Evolutionary conservation across 2,329 filamentous ascomycete species (phyloP).

Genomic region (Aureobasidium leucospermi): DNA sequence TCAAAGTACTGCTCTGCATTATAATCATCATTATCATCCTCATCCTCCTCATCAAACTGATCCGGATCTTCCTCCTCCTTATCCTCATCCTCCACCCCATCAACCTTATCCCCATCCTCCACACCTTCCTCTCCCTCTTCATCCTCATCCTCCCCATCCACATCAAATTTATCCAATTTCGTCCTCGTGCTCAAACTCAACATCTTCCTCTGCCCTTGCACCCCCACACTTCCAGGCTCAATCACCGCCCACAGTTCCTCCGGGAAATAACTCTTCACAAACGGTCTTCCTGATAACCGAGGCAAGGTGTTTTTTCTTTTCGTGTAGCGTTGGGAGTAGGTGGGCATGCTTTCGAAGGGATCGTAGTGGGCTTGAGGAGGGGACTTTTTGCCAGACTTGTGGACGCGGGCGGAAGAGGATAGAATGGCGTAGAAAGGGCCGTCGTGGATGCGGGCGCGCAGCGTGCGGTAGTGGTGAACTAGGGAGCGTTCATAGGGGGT

Average conservation of each 20-base stretch:
- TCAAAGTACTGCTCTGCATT: constrained; percentile 60
- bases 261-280: constrained; percentile 52
- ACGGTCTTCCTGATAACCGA: constrained; percentile 46
- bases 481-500: constrained; percentile 38
- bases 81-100: constrained; percentile 46
- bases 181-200: constrained; percentile 7
- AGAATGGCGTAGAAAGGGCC: constrained; percentile 54
- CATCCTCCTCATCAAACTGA: constrained; percentile 49
- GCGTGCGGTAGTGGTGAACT: constrained; percentile 43
- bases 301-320: constrained; percentile 50
- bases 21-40: constrained; percentile 53
- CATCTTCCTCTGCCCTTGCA: constrained; percentile 21
- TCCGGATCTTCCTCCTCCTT: constrained; percentile 55
- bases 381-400: constrained; percentile 22
- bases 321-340: constrained; percentile 49
- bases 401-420: constrained; percentile 39
- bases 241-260: constrained; percentile 50
- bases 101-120: constrained; percentile 35
- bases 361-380: constrained; percentile 43
- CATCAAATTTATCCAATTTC: constrained; percentile 21
- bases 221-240: constrained; percentile 26
- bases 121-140: constrained; percentile 33
- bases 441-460: constrained; percentile 51
- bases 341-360: constrained; percentile 55
- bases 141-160: constrained; percentile 29